A percentile compares a stretch with the other conserved stretches of the same genome.
Conservation (phyloP, 2,329 filamentous ascomycete species). For the Fonsecaea multimorphosa region DNA sequence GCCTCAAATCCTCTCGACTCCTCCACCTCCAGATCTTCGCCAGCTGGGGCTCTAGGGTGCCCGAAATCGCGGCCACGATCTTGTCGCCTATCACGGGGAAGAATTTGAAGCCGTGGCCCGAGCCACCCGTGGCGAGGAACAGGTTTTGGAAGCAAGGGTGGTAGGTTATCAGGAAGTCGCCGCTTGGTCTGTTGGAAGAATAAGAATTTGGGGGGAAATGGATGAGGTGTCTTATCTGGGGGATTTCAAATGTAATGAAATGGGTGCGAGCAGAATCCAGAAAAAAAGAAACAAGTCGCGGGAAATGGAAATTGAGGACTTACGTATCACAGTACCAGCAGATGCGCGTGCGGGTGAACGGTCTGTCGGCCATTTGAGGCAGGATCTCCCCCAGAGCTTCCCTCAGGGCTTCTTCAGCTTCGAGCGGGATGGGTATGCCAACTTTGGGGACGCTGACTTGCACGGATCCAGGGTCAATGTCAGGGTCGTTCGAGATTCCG, state of each 20-base stretch:
- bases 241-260: no score
- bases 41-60: conserved; percentile 51
- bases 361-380: conserved; percentile 58
- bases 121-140: conserved; percentile 60
- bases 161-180: conserved; percentile 73
- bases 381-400: conserved; percentile 66
- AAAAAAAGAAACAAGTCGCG: neutral
- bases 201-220: no score
- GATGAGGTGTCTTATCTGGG: no score
- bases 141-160: conserved; percentile 63
- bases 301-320: conserved; percentile 19
- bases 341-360: conserved; percentile 67
- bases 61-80: conserved; percentile 55
- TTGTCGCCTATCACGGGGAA: conserved; percentile 67
- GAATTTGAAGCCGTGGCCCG: conserved; percentile 71
- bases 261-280: no score
- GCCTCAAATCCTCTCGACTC: conserved; percentile 25
- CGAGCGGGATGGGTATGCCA: conserved; percentile 51
- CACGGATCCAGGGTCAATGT: conserved; percentile 24
- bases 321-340: conserved; percentile 79
- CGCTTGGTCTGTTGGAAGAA: conserved; percentile 53
- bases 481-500: conserved; percentile 2
- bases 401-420: conserved; percentile 68
- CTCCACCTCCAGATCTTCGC: conserved; percentile 53
- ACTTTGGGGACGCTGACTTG: conserved; percentile 49